A percentile compares a stretch with the other conserved stretches of the same genome.
phyloP scores from a whole-genome alignment of 75 land plant species.

The Pinus taeda region DNA sequence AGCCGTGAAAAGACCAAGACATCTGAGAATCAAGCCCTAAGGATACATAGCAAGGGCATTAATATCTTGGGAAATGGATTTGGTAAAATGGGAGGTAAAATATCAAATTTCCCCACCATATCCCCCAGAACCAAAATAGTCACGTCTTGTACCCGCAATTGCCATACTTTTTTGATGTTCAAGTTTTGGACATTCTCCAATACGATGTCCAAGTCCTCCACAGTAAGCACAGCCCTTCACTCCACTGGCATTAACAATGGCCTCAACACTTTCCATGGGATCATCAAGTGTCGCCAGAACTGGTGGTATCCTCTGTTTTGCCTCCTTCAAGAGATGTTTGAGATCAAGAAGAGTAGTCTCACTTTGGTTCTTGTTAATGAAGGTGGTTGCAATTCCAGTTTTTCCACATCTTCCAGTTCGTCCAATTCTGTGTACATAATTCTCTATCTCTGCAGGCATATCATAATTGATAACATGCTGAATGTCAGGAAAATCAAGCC shows the following conservation, averaged over 20 bases:
- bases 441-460: slow-evolving; percentile 96
- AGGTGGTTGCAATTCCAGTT: slow-evolving; percentile 91
- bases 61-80: no score
- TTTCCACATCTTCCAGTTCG: slow-evolving; percentile 92
- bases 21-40: no score
- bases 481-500: slow-evolving; percentile 89
- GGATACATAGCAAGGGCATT: no score
- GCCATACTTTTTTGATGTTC: slow-evolving; percentile 86
- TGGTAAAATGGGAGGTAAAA: no score
- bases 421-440: slow-evolving; percentile 91
- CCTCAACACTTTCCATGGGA: slow-evolving; percentile 85
- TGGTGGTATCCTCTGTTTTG: slow-evolving; percentile 88
- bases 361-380: slow-evolving; percentile 89
- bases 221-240: slow-evolving; percentile 89
- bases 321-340: slow-evolving; percentile 87
- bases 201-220: slow-evolving; percentile 94
- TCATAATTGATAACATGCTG: slow-evolving; percentile 95
- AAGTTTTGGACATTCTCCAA: slow-evolving; percentile 80
- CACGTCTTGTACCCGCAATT: slow-evolving; percentile 81
- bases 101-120: slow-evolving; percentile 76
- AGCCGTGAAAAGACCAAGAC: no score
- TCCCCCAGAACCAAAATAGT: slow-evolving; percentile 84
- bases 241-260: slow-evolving; percentile 72
- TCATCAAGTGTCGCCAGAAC: slow-evolving; percentile 82
- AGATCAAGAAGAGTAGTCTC: slow-evolving; percentile 84